Evolutionary conservation across 495 filamentous ascomycete species (phyloP), one percentile per base, ranked within the genome.

Genomic region (Opeltia flavorubescens): DNA sequence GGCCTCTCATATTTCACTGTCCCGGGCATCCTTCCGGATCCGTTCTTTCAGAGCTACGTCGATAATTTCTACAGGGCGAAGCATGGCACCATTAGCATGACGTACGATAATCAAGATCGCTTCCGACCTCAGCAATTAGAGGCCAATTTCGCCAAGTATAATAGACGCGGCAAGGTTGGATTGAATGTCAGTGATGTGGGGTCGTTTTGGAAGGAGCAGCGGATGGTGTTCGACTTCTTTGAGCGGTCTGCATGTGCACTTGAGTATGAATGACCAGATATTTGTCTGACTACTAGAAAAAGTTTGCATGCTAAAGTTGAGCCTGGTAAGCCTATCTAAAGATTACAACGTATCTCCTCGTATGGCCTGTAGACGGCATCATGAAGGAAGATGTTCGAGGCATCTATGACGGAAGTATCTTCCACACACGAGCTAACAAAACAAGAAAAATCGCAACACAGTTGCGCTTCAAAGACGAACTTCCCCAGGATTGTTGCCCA

Each of bases 101-200:
- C 59, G 2, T 78, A 66, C 43, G 75, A 78, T 52, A 61, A 54
- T n/a, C 74, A 79, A 56, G 75, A 74, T 2, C 61, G 74, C 0
- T 77, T 77, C 49, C 43, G 66, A 8, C 74, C 74, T 38, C 72
- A 78, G 58, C 55, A 55, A 5, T 78, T 79, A 50, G 74, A 79
- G 61, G 70, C 78, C 48, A 58, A 75, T 52, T 79, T 80, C 43
- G 55, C 63, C 44, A 75, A 77, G 61, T 78, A 69, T 53, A 71
- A 68, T 41, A 2, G 40, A 8, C 60, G 60, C 18, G 36, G 56
- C 44, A 63, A 64, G 44, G 63, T 59, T 5, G 52, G 55, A 6
- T 42, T 64, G 49, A 52, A 55, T 24, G 13, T 60, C 1, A 8
- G 48, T 28, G 61, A 66, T 44, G 12, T 66, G 28, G 47, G 50